phyloP scores from a whole-genome alignment of 768 basidiomycete genomes.

The Tricholoma sp. region DNA sequence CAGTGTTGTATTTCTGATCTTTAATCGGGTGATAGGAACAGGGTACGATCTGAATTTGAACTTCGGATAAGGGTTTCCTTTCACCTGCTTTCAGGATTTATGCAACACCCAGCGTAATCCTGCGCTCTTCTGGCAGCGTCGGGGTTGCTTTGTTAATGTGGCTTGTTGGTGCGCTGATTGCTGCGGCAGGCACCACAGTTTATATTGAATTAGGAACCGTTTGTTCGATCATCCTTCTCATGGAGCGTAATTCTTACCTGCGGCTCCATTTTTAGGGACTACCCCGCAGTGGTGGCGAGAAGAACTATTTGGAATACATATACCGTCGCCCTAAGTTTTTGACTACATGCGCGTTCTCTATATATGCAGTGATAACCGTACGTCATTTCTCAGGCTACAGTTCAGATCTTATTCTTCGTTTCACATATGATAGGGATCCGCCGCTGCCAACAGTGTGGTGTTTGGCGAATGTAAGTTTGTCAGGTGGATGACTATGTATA shows the following conservation, averaged over 20 bases:
- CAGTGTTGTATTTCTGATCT: conserved; percentile 61
- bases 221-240: conserved; percentile 11
- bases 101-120: conserved; percentile 63
- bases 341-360: conserved; percentile 51
- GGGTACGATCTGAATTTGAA: conserved; percentile 32
- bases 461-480: conserved; percentile 62
- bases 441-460: conserved; percentile 55
- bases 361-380: conserved; percentile 55
- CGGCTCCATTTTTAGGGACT: conserved; percentile 40
- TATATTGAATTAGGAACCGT: conserved; percentile 77
- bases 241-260: neutral
- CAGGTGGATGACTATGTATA: too few relatives aligned
- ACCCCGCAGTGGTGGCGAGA: conserved; percentile 70
- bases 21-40: conserved; percentile 72
- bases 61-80: neutral
- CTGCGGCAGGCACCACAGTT: conserved; percentile 62
- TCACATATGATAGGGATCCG: conserved; percentile 39
- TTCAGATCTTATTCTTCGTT: neutral
- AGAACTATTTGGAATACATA: conserved; percentile 72
- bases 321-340: conserved; percentile 59
- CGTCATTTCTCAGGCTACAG: conserved; percentile 17
- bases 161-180: conserved; percentile 61
- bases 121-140: conserved; percentile 64
- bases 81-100: conserved; percentile 45
- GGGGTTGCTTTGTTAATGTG: conserved; percentile 67